Evolutionary conservation across 176 grass and related monocot species (phyloP), one percentile per base, ranked within the genome.

Genomic region (Aegilops speltoides): DNA sequence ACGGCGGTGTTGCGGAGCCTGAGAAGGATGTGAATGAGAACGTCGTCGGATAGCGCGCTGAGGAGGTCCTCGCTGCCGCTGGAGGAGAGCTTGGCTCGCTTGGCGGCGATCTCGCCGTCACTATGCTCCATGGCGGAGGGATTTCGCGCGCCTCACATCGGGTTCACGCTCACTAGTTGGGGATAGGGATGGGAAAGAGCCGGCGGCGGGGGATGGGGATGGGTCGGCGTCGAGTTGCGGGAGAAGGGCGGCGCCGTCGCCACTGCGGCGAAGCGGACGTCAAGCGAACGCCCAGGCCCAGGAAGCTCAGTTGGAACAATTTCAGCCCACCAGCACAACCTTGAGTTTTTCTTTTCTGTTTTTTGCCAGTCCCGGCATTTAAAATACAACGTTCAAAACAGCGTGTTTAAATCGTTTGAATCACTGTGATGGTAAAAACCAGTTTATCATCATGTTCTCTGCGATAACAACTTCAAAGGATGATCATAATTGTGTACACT

Each of bases 61-160:
- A 86, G 85, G 56, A 23, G 78, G 78, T 75, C 85, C 57, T 74
- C 78, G 26, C 68, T 54, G 48, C 22, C 59, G 45, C 25, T 46
- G 26, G 15, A 45, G 24, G 34, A 61, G 48, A 33, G 65, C 52
- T 70, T 79, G 19, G 31, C 29, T 46, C 73, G 60, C 73, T 77
- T 85, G 41, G 83, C 40, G 60, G 60, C 73, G 22, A 10, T 2
- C 72, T 66, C 41, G 14, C 32, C 61, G 60, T 46, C 32, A 48
- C 32, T 28, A 8, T 70, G 33, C 33, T 75, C 85, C 85, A 86
- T 86, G n/a, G 74, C 12, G 26, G 59, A 36, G 8, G 29, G 48
- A 48, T 60, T 79, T 79, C 11, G 56, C 14, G 66, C 46, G 31
- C 11, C 50, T 25, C 29, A 54, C 80, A 71, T 23, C 25, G 73